A percentile compares a stretch with the other conserved stretches of the same genome.
These are phyloP conservation scores for Pyrrhoderma noxium DNA, from an alignment of 1,284 basidiomycete genomes.

Conservation along the genomic window DNA sequence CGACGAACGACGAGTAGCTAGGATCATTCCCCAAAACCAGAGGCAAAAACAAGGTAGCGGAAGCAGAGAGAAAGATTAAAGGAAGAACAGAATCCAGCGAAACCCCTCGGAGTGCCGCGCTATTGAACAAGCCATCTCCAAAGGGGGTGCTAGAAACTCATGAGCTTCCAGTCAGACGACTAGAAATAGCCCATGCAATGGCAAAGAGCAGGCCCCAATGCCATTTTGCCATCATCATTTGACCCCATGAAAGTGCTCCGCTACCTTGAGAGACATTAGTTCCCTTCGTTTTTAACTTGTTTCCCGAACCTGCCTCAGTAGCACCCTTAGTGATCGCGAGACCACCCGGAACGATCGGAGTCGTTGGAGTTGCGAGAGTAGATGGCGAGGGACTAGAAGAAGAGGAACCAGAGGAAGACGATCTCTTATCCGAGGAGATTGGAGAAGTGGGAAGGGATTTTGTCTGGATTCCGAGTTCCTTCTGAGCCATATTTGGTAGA, in stretches of 20 bases:
- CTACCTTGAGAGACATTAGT: constrained; percentile 25
- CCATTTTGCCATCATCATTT: constrained; percentile 76
- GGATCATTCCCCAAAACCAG: no score
- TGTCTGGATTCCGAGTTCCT: constrained; percentile 47
- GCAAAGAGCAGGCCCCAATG: constrained; percentile 72
- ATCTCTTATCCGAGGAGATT: constrained; percentile 16
- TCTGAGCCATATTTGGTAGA: constrained; percentile 84
- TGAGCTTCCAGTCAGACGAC: constrained; percentile 39
- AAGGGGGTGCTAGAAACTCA: background rate
- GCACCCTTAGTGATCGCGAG: background rate
- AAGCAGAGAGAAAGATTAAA: background rate
- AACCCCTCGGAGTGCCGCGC: background rate
- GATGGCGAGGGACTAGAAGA: constrained; percentile 11
- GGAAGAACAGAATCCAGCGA: background rate
- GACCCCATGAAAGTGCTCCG: constrained; percentile 51
- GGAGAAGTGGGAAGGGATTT: constrained; percentile 21
- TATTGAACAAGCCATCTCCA: background rate
- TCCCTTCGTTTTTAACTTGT: constrained; percentile 19
- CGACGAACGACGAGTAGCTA: no score
- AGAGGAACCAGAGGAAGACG: no score
- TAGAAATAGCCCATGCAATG: constrained; percentile 66
- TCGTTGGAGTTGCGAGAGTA: constrained; percentile 12
- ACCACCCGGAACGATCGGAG: constrained; percentile 1
- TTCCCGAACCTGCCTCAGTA: constrained; percentile 17
- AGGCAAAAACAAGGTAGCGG: no score